Evolutionary conservation across 2,329 filamentous ascomycete species (phyloP), one percentile per base, ranked within the genome.

Genomic region (Sporothrix pseudoabietina): DNA sequence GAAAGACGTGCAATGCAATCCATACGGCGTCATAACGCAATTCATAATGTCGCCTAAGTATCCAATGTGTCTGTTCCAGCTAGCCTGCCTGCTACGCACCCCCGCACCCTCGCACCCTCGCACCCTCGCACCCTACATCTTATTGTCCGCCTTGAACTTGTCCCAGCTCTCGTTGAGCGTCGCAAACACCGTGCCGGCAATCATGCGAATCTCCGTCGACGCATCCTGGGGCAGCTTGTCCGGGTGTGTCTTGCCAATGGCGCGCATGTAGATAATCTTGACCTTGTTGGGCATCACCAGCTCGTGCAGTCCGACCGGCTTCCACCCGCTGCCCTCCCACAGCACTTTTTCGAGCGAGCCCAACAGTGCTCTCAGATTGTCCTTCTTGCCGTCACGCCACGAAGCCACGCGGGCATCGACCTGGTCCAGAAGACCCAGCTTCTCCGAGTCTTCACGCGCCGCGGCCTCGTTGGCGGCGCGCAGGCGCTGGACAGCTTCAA

Each of bases 231-330:
- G 84, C 75, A 92, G 84, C 90, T 99, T 99, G 82, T 99, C 96
- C 75, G 96, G 96, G 86, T 99, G 96, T 77, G 96, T 96, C 86
- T 98, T 98, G 12, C 91, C 93, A 87, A 99, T 98, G 6, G 95
- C 96, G 88, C 97, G 98, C 96, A 99, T 98, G 81, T 99, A 99
- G 74, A 92, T 87, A 76, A 99, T 91, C 88, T 99, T 99, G 81
- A 98, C 96, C 86, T 95, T 97, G 77, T 93, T 94, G 47, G 94
- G 90, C 87, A 97, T 88, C 71, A 99, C 92, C 77, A 99, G 82
- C 83, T 99, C 96, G 76, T 94, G 91, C 89, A 99, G 89, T 44
- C 94, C 94, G 73, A 98, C 91, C 85, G 97, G 97, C 85, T 97
- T 98, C 96, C 96, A 99, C 4, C 94, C 94, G 75, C 94, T 93